Conservation (phyloP, 768 basidiomycete species). For the Porpolomopsis calyptriformis region DNA sequence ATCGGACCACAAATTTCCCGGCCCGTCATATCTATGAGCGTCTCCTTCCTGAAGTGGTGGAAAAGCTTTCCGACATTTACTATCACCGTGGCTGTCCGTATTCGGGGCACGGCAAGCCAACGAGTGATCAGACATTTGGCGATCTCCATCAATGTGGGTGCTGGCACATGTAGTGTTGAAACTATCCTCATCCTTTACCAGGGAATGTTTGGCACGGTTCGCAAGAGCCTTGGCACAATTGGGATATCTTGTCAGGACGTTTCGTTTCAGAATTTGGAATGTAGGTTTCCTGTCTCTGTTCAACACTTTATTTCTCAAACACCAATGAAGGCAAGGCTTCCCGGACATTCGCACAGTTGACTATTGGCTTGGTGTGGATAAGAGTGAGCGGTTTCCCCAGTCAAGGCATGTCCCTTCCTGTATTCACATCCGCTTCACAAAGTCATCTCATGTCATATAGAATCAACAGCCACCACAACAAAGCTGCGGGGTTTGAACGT, state of each 20-base stretch:
- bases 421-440: not conserved
- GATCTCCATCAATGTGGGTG: slow-evolving; percentile 83
- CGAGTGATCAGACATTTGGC: slow-evolving; percentile 66
- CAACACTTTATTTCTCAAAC: not conserved
- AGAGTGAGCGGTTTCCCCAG: slow-evolving; percentile 72
- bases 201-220: slow-evolving; percentile 94
- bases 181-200: slow-evolving; percentile 15
- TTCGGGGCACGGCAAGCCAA: slow-evolving; percentile 63
- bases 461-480: slow-evolving; percentile 76
- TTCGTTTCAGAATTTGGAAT: slow-evolving; percentile 96
- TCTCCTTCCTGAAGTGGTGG: slow-evolving; percentile 65
- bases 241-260: slow-evolving; percentile 81
- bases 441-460: slow-evolving; percentile 22
- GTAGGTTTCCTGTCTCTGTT: slow-evolving; percentile 28
- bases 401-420: slow-evolving; percentile 45
- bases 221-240: slow-evolving; percentile 90
- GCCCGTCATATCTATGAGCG: slow-evolving; percentile 87
- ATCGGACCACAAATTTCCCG: slow-evolving; percentile 77
- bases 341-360: slow-evolving; percentile 85
- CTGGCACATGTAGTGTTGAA: slow-evolving; percentile 4
- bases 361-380: slow-evolving; percentile 74
- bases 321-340: slow-evolving; percentile 60
- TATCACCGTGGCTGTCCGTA: slow-evolving; percentile 89
- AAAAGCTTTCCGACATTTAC: slow-evolving; percentile 48
- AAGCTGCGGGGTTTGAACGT: slow-evolving; percentile 79